phyloP scores from a whole-genome alignment of 75 land plant genomes.

The Sequoia sempervirens region DNA sequence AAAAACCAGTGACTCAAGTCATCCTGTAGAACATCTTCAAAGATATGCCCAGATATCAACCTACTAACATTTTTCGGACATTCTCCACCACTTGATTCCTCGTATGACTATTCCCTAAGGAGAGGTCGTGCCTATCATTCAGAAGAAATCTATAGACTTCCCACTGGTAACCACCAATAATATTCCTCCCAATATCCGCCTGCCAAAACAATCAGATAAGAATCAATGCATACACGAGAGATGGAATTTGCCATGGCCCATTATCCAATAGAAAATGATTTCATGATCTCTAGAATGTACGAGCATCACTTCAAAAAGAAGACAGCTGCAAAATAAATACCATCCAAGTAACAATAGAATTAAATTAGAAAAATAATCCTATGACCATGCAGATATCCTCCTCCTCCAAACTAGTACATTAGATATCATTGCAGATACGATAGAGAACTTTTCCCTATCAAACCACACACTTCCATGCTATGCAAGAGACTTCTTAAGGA shows the following conservation, averaged over 20 bases:
- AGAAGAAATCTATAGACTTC: slow-evolving; percentile 87
- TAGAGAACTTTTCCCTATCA: background rate
- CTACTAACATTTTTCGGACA: slow-evolving; percentile 60
- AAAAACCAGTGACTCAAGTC: background rate
- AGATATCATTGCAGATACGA: background rate
- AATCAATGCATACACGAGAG: background rate
- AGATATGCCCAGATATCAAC: background rate
- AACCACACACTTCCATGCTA: background rate
- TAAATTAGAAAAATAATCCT: slow-evolving; percentile 21
- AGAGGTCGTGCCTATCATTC: slow-evolving; percentile 43
- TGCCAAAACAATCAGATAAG: slow-evolving; percentile 14
- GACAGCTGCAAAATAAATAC: background rate
- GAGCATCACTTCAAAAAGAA: background rate
- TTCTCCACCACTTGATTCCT: slow-evolving; percentile 57
- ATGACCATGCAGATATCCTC: slow-evolving; percentile 79
- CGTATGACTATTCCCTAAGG: slow-evolving; percentile 29
- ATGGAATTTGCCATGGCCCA: background rate
- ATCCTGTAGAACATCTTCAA: slow-evolving; percentile 2
- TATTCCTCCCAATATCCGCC: slow-evolving; percentile 87
- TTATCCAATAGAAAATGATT: background rate
- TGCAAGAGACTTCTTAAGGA: background rate
- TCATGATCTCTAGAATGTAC: background rate
- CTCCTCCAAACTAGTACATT: slow-evolving; percentile 53
- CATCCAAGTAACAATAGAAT: background rate
- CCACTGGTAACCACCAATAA: slow-evolving; percentile 57